Evolutionary conservation across 331 rosid genomes (phyloP).

Genomic region (Acacia pycnantha): DNA sequence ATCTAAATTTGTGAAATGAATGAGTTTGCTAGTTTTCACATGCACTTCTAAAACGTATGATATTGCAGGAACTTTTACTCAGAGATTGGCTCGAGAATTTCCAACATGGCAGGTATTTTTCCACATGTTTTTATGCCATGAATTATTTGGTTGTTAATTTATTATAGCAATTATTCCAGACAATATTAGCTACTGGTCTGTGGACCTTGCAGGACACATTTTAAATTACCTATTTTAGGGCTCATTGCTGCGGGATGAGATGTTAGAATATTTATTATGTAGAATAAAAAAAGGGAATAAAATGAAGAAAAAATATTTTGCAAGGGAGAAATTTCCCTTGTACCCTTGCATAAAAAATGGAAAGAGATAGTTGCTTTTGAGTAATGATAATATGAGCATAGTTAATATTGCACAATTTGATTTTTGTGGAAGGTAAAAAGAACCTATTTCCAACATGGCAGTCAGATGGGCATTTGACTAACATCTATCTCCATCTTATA

Average conservation of each 20-base stretch:
- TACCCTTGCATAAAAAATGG: background rate
- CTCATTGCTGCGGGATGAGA: background rate
- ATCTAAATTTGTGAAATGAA: background rate
- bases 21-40: slow-evolving; percentile 15
- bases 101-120: slow-evolving; percentile 91
- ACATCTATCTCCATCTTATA: slow-evolving; percentile 25
- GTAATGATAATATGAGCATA: background rate
- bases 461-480: background rate
- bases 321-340: background rate
- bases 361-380: background rate
- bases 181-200: slow-evolving; percentile 3
- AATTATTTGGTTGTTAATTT: slow-evolving; percentile 4
- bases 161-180: background rate
- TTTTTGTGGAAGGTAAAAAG: background rate
- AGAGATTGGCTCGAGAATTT: slow-evolving; percentile 81
- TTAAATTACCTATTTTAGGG: background rate
- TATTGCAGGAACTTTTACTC: slow-evolving; percentile 84
- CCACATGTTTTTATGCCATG: slow-evolving; percentile 15
- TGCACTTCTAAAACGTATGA: slow-evolving; percentile 17
- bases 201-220: slow-evolving; percentile 1
- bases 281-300: background rate
- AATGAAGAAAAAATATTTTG: background rate
- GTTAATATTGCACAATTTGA: background rate
- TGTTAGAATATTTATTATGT: slow-evolving; percentile 7
- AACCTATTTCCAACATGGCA: background rate